phyloP scores from a whole-genome alignment of 2,329 filamentous ascomycete species.

The Endocalyx cinctus region DNA sequence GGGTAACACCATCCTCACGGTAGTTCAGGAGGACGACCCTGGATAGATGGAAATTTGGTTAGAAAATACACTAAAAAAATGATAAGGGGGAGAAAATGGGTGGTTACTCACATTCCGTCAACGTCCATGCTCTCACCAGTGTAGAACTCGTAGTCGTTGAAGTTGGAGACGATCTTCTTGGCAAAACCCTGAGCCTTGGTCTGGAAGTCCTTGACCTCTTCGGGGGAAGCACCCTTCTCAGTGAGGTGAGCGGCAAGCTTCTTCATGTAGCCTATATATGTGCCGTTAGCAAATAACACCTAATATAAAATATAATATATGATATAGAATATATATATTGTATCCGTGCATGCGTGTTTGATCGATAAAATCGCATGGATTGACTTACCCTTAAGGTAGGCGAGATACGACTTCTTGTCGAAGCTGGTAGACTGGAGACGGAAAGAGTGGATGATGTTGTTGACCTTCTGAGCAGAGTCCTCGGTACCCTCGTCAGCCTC shows the following conservation, averaged over 20 bases:
- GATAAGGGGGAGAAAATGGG: too few species aligned
- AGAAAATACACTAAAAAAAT: too few species aligned
- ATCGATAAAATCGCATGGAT: neutral
- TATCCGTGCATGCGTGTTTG: too few species aligned
- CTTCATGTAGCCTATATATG: conserved; percentile 77
- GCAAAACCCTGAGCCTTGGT: conserved; percentile 66
- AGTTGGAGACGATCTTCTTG: conserved; percentile 76
- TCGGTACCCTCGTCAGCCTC: conserved; percentile 74
- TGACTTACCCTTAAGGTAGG: conserved; percentile 75
- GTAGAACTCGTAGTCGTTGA: conserved; percentile 96
- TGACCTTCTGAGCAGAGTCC: conserved; percentile 68
- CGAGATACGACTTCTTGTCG: conserved; percentile 83
- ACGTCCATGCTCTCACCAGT: conserved; percentile 89
- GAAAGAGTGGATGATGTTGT: conserved; percentile 93
- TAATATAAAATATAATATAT: conserved; percentile 3
- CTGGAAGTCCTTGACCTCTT: conserved; percentile 75
- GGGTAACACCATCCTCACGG: conserved; percentile 91
- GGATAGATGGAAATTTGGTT: too few species aligned
- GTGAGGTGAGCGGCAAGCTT: conserved; percentile 68
- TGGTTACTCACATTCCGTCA: conserved; percentile 75
- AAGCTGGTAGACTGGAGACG: conserved; percentile 73
- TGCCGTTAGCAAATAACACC: neutral
- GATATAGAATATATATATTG: too few species aligned
- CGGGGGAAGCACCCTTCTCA: conserved; percentile 56
- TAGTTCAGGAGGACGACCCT: conserved; percentile 94